Conservation (phyloP, 441 rosid species). For the Kokia cookei region DNA sequence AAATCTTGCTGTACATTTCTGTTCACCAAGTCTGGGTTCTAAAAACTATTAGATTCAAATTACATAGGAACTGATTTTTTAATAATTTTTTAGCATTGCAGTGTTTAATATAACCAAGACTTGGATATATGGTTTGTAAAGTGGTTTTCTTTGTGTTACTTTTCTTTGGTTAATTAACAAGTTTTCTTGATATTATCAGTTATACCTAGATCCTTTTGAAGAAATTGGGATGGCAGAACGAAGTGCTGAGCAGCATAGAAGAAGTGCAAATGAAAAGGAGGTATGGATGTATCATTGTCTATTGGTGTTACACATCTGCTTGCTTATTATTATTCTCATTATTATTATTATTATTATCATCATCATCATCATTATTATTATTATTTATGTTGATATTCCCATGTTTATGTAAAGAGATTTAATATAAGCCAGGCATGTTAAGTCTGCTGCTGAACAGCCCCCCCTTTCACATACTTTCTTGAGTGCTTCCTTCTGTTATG, state of each 20-base stretch:
- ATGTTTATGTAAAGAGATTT: background rate
- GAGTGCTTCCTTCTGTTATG: background rate
- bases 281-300: slow-evolving; percentile 23
- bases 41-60: background rate
- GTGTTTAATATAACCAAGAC: background rate
- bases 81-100: background rate
- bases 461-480: background rate
- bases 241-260: slow-evolving; percentile 79
- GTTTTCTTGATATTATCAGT: slow-evolving; percentile 29
- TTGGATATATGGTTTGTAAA: background rate
- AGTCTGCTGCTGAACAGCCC: background rate
- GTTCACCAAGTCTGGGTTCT: background rate
- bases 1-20: slow-evolving; percentile 1
- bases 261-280: slow-evolving; percentile 94
- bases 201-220: slow-evolving; percentile 85
- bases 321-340: background rate
- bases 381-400: background rate
- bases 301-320: background rate
- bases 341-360: background rate
- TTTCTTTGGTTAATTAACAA: slow-evolving; percentile 1
- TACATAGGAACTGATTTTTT: background rate
- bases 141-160: background rate
- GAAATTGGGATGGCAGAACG: slow-evolving; percentile 63
- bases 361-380: too few species aligned
- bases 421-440: background rate